Evolutionary conservation across 306 rosid genomes (phyloP), one percentile per base, ranked within the genome.

Genomic region (Pterocarpus santalinus): DNA sequence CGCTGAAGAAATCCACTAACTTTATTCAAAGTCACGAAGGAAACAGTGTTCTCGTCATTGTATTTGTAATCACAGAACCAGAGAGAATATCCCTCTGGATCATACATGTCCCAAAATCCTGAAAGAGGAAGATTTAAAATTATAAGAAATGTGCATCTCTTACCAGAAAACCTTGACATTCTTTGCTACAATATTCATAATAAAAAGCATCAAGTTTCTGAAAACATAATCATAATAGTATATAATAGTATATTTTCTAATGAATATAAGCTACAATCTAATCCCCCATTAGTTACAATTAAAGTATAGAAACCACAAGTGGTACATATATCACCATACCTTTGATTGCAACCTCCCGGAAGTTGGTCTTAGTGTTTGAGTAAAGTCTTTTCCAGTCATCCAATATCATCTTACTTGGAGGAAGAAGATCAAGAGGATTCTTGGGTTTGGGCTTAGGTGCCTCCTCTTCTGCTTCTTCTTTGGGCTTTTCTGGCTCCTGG

Each of bases 51-150:
- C 88, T 94, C 98, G 14, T 94, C 90, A 3, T 92, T 86, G 93
- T 94, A 92, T 77, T 92, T 92, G 91, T 92, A 94, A n/a, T 90
- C 90, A 87, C 96, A 92, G 89, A 94, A 92, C 98, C 96, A 92
- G 2, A 94, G 93, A 65, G 98, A 94, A 76, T 92, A 94, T 10
- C 98, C 97, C 83, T 94, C 98, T 1, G 98, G 96, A 71, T 94
- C 98, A 61, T 90, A 94, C 97, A 92, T 94, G 78, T 92, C 97
- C 98, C 98, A 94, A 73, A 92, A 94, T 80, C 98, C 98, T 94
- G 86, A 75, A 76, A 77, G 64, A 6, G 30, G 30, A 57, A 11
- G 33, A 61, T 55, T 17, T 10, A 39, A 36, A 56, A 15, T 22
- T 41, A 55, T 22, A 71, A 2, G 51, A 5, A n/a, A 5, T 3